Conservation (phyloP, 78 protist genomes). For the Dictyostelium purpureum region DNA sequence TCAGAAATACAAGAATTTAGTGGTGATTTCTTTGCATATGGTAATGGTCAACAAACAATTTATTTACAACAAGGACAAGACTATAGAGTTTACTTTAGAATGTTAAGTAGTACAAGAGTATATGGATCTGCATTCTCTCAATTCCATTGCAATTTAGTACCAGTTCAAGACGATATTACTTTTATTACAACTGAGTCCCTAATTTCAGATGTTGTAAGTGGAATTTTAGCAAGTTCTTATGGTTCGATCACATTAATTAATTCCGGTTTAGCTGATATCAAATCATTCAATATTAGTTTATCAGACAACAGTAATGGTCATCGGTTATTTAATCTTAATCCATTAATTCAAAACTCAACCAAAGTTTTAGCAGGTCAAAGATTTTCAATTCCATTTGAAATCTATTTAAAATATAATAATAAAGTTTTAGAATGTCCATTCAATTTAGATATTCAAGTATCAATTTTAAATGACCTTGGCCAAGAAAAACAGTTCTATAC, state of each 20-base stretch:
- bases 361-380: constrained; percentile 45
- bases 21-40: constrained; percentile 44
- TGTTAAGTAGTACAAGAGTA: constrained; percentile 16
- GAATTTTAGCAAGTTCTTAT: constrained; percentile 12
- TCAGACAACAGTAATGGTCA: neutral
- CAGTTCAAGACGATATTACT: neutral
- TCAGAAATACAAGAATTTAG: neutral
- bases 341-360: too few species aligned
- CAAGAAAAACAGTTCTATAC: neutral
- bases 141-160: neutral
- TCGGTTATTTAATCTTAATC: neutral
- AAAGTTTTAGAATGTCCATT: constrained; percentile 8
- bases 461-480: neutral
- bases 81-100: constrained; percentile 1
- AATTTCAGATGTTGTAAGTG: constrained; percentile 32
- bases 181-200: neutral
- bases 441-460: neutral
- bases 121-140: constrained; percentile 3
- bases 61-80: neutral
- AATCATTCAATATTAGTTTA: neutral
- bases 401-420: neutral
- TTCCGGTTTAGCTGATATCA: neutral
- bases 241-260: constrained; percentile 10
- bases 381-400: neutral
- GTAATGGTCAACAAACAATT: constrained; percentile 34